Evolutionary conservation across 2,329 filamentous ascomycete genomes (phyloP).

Genomic region (Stemphylium beticola): DNA sequence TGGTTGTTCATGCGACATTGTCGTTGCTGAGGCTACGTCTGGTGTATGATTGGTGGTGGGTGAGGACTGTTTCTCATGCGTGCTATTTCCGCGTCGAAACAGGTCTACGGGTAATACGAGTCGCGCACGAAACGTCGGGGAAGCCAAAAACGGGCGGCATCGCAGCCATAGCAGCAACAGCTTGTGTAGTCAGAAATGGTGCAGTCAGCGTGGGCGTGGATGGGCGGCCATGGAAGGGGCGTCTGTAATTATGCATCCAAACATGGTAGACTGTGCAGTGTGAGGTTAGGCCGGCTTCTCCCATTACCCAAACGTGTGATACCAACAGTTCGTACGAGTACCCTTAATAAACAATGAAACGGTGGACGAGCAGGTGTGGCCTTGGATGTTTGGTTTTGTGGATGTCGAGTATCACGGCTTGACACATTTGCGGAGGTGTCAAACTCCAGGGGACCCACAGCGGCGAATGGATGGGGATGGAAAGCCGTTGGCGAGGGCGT

Average conservation of each 20-base stretch:
- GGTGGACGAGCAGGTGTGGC: background rate
- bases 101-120: slow-evolving; percentile 9
- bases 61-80: slow-evolving; percentile 9
- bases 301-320: background rate
- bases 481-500: background rate
- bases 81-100: slow-evolving; percentile 11
- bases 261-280: background rate
- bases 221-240: background rate
- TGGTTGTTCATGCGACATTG: slow-evolving; percentile 6
- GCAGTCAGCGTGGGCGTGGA: background rate
- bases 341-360: slow-evolving; percentile 14
- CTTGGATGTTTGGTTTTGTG: slow-evolving; percentile 16
- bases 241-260: background rate
- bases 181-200: background rate
- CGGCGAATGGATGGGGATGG: slow-evolving; percentile 1
- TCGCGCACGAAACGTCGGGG: slow-evolving; percentile 10
- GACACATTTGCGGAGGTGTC: slow-evolving; percentile 7
- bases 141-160: background rate
- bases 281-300: background rate
- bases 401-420: background rate
- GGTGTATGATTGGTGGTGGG: slow-evolving; percentile 1
- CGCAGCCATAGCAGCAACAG: background rate
- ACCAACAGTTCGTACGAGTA: background rate
- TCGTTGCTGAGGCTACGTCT: background rate
- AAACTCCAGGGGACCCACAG: background rate